Evolutionary conservation across 2,329 filamentous ascomycete species (phyloP).

Genomic region (Fusarium zealandicum): DNA sequence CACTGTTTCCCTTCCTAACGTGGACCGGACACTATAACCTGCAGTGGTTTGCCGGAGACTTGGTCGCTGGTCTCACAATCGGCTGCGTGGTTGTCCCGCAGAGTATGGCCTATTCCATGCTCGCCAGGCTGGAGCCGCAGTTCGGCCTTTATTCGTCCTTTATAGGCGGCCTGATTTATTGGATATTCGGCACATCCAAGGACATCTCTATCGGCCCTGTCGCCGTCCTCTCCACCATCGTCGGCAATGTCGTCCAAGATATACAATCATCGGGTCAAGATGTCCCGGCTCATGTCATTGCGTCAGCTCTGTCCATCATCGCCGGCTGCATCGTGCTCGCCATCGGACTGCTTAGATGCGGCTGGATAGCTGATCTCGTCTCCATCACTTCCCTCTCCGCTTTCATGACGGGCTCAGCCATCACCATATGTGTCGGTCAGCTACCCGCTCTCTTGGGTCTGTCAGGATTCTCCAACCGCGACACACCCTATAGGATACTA

Average conservation of each 20-base stretch:
- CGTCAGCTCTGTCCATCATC: slow-evolving; percentile 80
- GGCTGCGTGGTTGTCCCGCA: slow-evolving; percentile 86
- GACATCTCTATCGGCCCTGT: slow-evolving; percentile 98
- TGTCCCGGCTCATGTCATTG: slow-evolving; percentile 70
- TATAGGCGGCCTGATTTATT: slow-evolving; percentile 93
- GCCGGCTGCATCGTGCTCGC: slow-evolving; percentile 78
- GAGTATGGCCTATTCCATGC: slow-evolving; percentile 90
- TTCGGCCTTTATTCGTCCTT: slow-evolving; percentile 90
- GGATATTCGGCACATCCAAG: slow-evolving; percentile 98
- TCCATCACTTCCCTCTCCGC: slow-evolving; percentile 88
- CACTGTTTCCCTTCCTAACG: slow-evolving; percentile 84
- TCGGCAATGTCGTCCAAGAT: slow-evolving; percentile 79
- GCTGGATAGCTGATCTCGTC: slow-evolving; percentile 94
- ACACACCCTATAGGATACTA: slow-evolving; percentile 80
- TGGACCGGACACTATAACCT: slow-evolving; percentile 92
- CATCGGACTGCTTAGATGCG: slow-evolving; percentile 79
- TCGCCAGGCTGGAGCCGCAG: slow-evolving; percentile 80
- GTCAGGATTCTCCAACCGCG: slow-evolving; percentile 75
- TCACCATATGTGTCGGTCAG: slow-evolving; percentile 88
- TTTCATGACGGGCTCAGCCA: slow-evolving; percentile 95
- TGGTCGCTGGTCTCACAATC: slow-evolving; percentile 75
- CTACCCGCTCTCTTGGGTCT: slow-evolving; percentile 84
- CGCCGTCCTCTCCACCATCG: slow-evolving; percentile 91
- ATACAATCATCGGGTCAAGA: slow-evolving; percentile 65
- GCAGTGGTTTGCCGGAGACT: slow-evolving; percentile 87